These are phyloP conservation scores for Chaetoceros tenuissimus DNA, from an alignment of 108 stramenopile species.

Conservation along the genomic window DNA sequence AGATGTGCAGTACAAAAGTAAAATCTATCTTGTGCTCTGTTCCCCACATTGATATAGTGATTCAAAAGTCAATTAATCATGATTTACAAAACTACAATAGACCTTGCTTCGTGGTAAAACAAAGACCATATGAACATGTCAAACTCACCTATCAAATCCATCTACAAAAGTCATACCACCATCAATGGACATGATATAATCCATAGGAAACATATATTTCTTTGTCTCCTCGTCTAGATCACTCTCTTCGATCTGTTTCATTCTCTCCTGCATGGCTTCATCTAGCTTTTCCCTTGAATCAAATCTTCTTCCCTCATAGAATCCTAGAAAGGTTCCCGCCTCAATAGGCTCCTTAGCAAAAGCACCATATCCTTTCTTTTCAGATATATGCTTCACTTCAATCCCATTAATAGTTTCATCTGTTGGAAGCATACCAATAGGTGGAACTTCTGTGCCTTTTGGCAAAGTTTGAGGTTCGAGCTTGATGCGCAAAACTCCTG, in stretches of 20 bases:
- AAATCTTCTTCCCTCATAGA: slow-evolving; percentile 19
- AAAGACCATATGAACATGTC: too few relatives aligned
- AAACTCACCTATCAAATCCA: slow-evolving; percentile 25
- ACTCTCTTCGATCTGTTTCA: background rate
- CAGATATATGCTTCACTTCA: slow-evolving; percentile 9
- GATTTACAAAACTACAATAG: too few relatives aligned
- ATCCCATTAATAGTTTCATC: slow-evolving; percentile 8
- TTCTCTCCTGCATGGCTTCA: background rate
- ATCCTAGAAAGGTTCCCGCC: slow-evolving; percentile 21
- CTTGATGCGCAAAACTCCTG: too few relatives aligned
- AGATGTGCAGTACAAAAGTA: slow-evolving; percentile 22
- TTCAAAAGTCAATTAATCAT: too few relatives aligned
- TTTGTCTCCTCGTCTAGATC: background rate
- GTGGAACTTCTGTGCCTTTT: too few relatives aligned
- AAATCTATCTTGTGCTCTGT: slow-evolving; percentile 8
- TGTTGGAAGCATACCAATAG: background rate
- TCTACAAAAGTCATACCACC: slow-evolving; percentile 30
- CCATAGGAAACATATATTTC: slow-evolving; percentile 1
- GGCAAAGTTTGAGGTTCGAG: too few relatives aligned
- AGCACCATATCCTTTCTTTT: slow-evolving; percentile 24
- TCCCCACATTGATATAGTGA: too few relatives aligned
- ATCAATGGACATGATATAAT: slow-evolving; percentile 31
- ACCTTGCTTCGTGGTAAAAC: too few relatives aligned
- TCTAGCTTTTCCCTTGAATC: slow-evolving; percentile 5
- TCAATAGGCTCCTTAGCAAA: slow-evolving; percentile 6